Evolutionary conservation across 768 basidiomycete species (phyloP).

Genomic region (Ramaria sp.): DNA sequence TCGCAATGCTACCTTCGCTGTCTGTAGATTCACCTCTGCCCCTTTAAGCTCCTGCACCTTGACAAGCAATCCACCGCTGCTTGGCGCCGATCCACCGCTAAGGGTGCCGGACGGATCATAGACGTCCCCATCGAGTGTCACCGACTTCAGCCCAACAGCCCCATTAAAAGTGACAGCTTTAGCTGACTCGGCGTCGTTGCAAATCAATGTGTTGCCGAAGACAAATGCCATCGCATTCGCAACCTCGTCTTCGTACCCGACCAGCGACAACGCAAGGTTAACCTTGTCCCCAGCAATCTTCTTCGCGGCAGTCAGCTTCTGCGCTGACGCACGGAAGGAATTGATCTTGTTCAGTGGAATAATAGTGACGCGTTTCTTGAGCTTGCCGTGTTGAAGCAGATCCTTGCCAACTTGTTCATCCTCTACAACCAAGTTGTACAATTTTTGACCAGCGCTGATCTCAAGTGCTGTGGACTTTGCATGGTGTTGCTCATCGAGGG

Average conservation of each 20-base stretch:
- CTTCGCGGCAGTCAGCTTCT: conserved; percentile 73
- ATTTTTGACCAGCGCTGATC: conserved; percentile 77
- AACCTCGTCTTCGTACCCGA: conserved; percentile 74
- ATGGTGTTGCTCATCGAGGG: conserved; percentile 56
- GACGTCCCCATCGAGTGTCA: conserved; percentile 89
- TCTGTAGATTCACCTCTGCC: conserved; percentile 47
- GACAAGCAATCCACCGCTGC: conserved; percentile 58
- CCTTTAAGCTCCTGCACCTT: conserved; percentile 75
- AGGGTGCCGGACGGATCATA: conserved; percentile 95
- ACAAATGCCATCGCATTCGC: conserved; percentile 86
- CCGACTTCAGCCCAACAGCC: conserved; percentile 63
- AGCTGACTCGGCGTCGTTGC: conserved; percentile 78
- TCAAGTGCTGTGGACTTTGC: conserved; percentile 85
- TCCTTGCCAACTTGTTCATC: conserved; percentile 83
- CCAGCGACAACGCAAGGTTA: conserved; percentile 76
- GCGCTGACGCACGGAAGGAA: conserved; percentile 36
- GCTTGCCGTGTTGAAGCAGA: conserved; percentile 61
- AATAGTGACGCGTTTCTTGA: conserved; percentile 85
- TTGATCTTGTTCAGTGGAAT: conserved; percentile 92
- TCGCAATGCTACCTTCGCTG: conserved; percentile 35
- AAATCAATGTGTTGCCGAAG: conserved; percentile 88
- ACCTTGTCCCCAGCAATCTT: conserved; percentile 68
- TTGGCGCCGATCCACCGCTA: conserved; percentile 82
- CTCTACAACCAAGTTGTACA: conserved; percentile 91
- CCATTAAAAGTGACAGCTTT: conserved; percentile 76